Evolutionary conservation across 768 basidiomycete species (phyloP), one percentile per base, ranked within the genome.

Genomic region (Boletellus ananas): DNA sequence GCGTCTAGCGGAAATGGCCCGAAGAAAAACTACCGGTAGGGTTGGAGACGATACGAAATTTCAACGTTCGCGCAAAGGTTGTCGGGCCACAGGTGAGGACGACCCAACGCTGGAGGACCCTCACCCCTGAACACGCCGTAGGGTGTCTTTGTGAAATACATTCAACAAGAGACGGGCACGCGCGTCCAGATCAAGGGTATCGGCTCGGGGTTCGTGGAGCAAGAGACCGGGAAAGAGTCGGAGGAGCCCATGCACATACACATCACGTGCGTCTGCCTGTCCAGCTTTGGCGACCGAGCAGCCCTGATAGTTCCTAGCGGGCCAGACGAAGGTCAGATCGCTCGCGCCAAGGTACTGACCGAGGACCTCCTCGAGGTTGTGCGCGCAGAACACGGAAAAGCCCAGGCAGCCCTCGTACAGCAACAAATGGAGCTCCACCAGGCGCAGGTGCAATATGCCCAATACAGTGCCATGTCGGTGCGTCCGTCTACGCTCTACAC

Each of bases 131-230:
- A 21, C 7, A 29, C 33, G 21, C 5, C 34, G 10, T 44, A 66
- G 89, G 94, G 94, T 57, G 85, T 92, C 56, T 99, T 97, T 62
- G 95, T 99, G 58, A 99, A 99, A 71, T 94, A 94, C 65, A 98
- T 98, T 43, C 95, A 99, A 69, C 81, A 87, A 59, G 95, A 99
- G 70, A 99, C 95, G 0, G 85, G 86, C 25, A 95, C 94, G 6
- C 81, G 95, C 52, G 95, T 99, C 9, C 95, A 99, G 67, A 96
- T 99, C 59, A 98, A 98, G 69, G 95, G 95, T 17, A 60, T 84
- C 13, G 95, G 95, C 6, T 94, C 92, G 21, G 95, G 95, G 2
- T 99, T 96, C 66, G 85, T 95, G 54, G 95, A 99, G 61, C 81
- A 81, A 50, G 90, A 94, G 59, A 94, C 92, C 1, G 89, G 91